Conservation (phyloP, 129 eudicot species). For the Gnaphalium uliginosum region DNA sequence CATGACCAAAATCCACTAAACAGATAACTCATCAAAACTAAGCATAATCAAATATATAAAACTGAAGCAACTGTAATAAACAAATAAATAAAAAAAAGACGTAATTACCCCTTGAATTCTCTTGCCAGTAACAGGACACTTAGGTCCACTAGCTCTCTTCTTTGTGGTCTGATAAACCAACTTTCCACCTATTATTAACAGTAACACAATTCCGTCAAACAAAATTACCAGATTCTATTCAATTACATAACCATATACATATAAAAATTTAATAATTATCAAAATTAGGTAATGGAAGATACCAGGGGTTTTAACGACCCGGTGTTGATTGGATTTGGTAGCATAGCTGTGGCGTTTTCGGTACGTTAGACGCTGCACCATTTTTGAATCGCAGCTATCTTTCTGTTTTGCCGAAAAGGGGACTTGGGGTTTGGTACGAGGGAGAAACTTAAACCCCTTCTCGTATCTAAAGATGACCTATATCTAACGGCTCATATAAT, state of each 20-base stretch:
- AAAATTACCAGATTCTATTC: background rate
- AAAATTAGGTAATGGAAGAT: background rate
- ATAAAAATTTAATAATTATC: background rate
- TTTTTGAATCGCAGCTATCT: conserved; percentile 18
- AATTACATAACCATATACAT: background rate
- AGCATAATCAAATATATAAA: background rate
- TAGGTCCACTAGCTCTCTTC: conserved; percentile 67
- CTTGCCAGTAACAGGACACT: conserved; percentile 70
- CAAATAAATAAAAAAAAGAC: background rate
- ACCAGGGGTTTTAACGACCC: conserved; percentile 65
- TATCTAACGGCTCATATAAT: conserved; percentile 33
- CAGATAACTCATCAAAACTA: background rate
- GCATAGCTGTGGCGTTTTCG: conserved; percentile 61
- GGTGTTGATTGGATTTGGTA: conserved; percentile 59
- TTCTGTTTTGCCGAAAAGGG: conserved; percentile 10
- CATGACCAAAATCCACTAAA: no score
- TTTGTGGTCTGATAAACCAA: conserved; percentile 53
- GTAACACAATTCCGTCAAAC: conserved; percentile 4
- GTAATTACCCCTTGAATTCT: conserved; percentile 63
- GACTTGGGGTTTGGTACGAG: background rate
- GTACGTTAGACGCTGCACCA: conserved; percentile 64
- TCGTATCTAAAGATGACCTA: conserved; percentile 22
- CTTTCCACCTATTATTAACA: conserved; percentile 41
- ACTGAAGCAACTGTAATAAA: background rate
- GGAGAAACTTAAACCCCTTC: conserved; percentile 30